Evolutionary conservation across 2,329 filamentous ascomycete species (phyloP).

Genomic region (Annulohypoxylon truncatum): DNA sequence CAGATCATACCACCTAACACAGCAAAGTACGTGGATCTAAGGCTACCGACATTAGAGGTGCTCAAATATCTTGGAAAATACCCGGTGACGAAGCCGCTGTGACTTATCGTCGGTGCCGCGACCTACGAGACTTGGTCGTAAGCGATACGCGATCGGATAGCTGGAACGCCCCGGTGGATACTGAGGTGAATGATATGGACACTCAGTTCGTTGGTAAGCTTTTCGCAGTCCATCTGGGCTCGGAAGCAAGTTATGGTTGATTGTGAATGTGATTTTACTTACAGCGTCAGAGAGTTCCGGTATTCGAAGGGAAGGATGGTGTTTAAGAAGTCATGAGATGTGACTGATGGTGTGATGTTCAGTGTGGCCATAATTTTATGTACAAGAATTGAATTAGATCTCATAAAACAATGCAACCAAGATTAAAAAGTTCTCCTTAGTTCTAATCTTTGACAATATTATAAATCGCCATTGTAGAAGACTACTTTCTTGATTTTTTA

Average conservation of each 20-base stretch:
- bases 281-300: slow-evolving; percentile 10
- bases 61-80: neutral
- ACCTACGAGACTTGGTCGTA: neutral
- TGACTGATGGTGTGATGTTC: slow-evolving; percentile 7
- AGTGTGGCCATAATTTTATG: too few relatives aligned
- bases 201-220: neutral
- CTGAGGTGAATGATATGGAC: neutral
- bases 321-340: slow-evolving; percentile 11
- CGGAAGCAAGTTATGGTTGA: slow-evolving; percentile 1
- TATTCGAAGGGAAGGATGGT: slow-evolving; percentile 8
- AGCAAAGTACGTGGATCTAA: slow-evolving; percentile 6
- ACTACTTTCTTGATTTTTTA: too few relatives aligned
- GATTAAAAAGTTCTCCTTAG: too few relatives aligned
- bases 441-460: too few relatives aligned
- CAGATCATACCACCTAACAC: slow-evolving; percentile 1
- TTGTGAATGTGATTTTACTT: slow-evolving; percentile 10
- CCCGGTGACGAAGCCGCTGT: slow-evolving; percentile 6
- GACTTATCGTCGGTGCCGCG: slow-evolving; percentile 10
- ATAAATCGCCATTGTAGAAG: too few relatives aligned
- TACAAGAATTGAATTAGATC: too few relatives aligned
- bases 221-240: neutral
- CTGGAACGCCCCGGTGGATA: neutral
- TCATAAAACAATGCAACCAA: too few relatives aligned
- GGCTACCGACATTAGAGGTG: neutral
- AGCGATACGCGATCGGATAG: neutral